These are phyloP conservation scores for Teratosphaeria zuluensis DNA, from an alignment of 2,329 filamentous ascomycete species.

Conservation along the genomic window DNA sequence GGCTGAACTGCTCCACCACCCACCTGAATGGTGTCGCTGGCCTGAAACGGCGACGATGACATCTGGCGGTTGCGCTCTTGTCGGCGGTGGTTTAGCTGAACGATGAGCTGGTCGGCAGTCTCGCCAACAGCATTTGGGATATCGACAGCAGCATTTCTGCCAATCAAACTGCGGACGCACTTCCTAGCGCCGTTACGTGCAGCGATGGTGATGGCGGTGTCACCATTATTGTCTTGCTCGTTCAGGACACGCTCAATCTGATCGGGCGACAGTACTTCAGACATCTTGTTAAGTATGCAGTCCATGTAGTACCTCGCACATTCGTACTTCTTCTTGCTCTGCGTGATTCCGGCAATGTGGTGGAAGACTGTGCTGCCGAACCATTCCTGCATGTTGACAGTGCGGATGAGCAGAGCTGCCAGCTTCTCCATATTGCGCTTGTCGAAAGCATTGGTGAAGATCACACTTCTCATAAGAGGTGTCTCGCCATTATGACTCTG, in stretches of 20 bases:
- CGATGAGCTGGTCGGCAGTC: slow-evolving; percentile 75
- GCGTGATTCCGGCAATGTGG: slow-evolving; percentile 82
- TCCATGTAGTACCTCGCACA: slow-evolving; percentile 92
- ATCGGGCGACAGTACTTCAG: slow-evolving; percentile 64
- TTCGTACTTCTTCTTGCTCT: slow-evolving; percentile 74
- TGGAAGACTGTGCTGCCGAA: slow-evolving; percentile 80
- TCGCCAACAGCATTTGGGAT: slow-evolving; percentile 74
- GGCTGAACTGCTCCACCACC: slow-evolving; percentile 20
- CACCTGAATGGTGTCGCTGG: slow-evolving; percentile 5
- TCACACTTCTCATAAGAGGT: slow-evolving; percentile 83
- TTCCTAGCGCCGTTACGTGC: slow-evolving; percentile 82
- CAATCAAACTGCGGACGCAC: slow-evolving; percentile 56
- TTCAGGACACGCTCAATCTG: slow-evolving; percentile 73
- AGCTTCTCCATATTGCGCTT: slow-evolving; percentile 82
- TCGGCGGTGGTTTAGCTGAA: slow-evolving; percentile 57
- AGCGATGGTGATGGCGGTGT: slow-evolving; percentile 81
- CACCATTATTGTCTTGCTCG: slow-evolving; percentile 72
- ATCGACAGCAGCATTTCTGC: slow-evolving; percentile 70
- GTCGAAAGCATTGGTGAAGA: slow-evolving; percentile 96
- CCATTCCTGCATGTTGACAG: slow-evolving; percentile 68
- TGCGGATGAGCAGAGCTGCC: slow-evolving; percentile 72
- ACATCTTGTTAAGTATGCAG: slow-evolving; percentile 76
- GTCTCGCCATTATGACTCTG: slow-evolving; percentile 62
- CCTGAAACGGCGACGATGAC: slow-evolving; percentile 56
- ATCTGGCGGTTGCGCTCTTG: slow-evolving; percentile 54